A percentile compares a stretch with the other conserved stretches of the same genome.
Conservation (phyloP, 208 protist genomes). For the Angomonas deanei region DNA sequence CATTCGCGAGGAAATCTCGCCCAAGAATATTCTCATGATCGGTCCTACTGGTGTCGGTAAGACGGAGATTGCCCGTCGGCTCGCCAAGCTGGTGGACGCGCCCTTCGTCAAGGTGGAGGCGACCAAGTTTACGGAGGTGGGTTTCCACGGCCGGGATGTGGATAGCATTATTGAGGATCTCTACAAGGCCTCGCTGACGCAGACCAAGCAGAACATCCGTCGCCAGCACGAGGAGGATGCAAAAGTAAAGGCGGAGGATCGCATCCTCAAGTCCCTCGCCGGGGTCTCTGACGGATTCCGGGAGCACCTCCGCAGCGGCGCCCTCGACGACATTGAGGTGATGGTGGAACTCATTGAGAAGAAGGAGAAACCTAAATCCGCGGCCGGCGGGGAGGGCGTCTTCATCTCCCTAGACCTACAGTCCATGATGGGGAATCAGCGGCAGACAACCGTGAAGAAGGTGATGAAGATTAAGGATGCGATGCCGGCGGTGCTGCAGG, state of each 20-base stretch:
- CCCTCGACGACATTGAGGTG: slow-evolving; percentile 89
- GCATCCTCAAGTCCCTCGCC: slow-evolving; percentile 83
- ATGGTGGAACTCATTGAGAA: slow-evolving; percentile 91
- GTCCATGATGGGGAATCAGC: slow-evolving; percentile 59
- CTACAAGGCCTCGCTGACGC: slow-evolving; percentile 90
- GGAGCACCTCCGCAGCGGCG: slow-evolving; percentile 90
- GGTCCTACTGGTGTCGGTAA: slow-evolving; percentile 93
- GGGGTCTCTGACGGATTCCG: slow-evolving; percentile 90
- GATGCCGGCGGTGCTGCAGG: slow-evolving; percentile 85
- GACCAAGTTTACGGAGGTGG: slow-evolving; percentile 98
- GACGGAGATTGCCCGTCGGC: slow-evolving; percentile 95
- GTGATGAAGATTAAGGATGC: slow-evolving; percentile 93
- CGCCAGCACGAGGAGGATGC: slow-evolving; percentile 82
- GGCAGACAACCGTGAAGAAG: slow-evolving; percentile 85
- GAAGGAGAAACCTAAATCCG: slow-evolving; percentile 85
- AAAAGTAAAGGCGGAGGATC: slow-evolving; percentile 80
- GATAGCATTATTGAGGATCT: slow-evolving; percentile 97
- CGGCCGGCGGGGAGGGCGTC: slow-evolving; percentile 67
- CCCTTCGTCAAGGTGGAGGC: slow-evolving; percentile 98
- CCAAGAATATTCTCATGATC: slow-evolving; percentile 95
- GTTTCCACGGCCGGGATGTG: slow-evolving; percentile 95
- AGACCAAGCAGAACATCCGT: slow-evolving; percentile 90
- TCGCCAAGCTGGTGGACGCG: slow-evolving; percentile 96
- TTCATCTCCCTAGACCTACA: slow-evolving; percentile 87
- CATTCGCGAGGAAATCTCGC: slow-evolving; percentile 90